Base-by-base conservation (phyloP, 1,139 yeast genomes). In the Blastobotrys ciferrii region DNA sequence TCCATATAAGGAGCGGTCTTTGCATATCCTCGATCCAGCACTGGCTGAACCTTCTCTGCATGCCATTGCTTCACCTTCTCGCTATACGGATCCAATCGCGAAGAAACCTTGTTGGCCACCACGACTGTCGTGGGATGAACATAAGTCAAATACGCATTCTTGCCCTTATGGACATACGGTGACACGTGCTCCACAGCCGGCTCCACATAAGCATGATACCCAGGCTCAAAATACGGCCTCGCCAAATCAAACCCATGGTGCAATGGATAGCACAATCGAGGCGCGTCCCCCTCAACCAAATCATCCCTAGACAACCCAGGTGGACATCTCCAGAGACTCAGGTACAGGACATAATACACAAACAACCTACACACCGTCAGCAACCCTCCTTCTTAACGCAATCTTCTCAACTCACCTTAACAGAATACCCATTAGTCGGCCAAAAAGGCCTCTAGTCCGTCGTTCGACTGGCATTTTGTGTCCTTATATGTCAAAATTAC, bases 251-350 rank as follows among this genome's bases (percentile, higher is more conserved):
- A 51, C 3, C 49, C 52, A 11, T 43, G 32, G 41, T 58, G 61
- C 20, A 61, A 39, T 2, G 63, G 59, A 12, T 31, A n/a, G 49
- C 65, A 61, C 25, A 60, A 49, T 7, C 47, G 46, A 2, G 64
- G 65, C 14, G 47, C 42, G 18, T 49, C 39, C 9, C 50, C 50
- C n/a, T 33, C 38, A 17, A 14, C 4, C 6, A n/a, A 11, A 3
- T 33, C 38, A 11, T n/a, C 13, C 6, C 15, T 33, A 12, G 38
- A n/a, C 20, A 33, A 12, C 20, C 55, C 32, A 1, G 55, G 55
- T 2, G 66, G 66, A 44, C 67, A 63, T 40, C 47, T 46, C 63
- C 64, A 60, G 11, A 60, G 19, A 4, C 58, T 48, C 47, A 63
- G 49, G 39, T 54, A 62, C 19, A 61, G 50, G 40, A 58, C 17